Conservation (phyloP, 78 protist species). For the Trichosphaerium sp. region DNA sequence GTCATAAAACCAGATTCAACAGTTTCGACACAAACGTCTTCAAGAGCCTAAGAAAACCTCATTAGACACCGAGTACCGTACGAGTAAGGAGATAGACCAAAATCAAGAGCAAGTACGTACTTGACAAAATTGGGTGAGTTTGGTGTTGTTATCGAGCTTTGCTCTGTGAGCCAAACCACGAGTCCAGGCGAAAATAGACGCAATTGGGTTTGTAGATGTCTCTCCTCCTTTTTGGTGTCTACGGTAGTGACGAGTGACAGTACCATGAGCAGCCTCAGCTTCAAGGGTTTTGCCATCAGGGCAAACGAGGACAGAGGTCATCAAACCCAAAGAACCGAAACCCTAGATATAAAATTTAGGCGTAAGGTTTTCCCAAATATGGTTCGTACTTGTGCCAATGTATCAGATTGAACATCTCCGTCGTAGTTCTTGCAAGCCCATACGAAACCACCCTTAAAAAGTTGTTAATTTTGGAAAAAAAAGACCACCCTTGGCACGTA, state of each 20-base stretch:
- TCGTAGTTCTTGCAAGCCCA: conserved; percentile 97
- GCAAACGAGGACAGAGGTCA: conserved; percentile 81
- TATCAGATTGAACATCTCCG: conserved; percentile 93
- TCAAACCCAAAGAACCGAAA: conserved; percentile 86
- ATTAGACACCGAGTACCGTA: too few relatives aligned
- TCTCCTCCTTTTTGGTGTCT: conserved; percentile 66
- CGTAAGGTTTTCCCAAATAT: not conserved
- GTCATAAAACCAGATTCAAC: conserved; percentile 68
- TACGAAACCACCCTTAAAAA: conserved; percentile 79
- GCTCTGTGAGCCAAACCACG: conserved; percentile 81
- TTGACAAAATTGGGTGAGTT: conserved; percentile 21
- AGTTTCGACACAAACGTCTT: conserved; percentile 40
- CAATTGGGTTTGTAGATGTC: conserved; percentile 86
- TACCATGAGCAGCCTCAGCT: conserved; percentile 94
- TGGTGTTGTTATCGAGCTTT: conserved; percentile 68
- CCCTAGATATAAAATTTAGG: conserved; percentile 18
- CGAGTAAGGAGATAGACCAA: too few relatives aligned
- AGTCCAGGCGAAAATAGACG: conserved; percentile 91
- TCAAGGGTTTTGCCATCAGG: conserved; percentile 83
- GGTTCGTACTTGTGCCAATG: conserved; percentile 56
- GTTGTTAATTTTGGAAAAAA: not conserved
- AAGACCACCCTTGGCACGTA: too few relatives aligned
- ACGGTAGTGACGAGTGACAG: conserved; percentile 89
- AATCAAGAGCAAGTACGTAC: too few relatives aligned
- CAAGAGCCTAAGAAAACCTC: too few relatives aligned